Base-by-base conservation (phyloP, 768 basidiomycete species). In the Panaeolus papilionaceus region DNA sequence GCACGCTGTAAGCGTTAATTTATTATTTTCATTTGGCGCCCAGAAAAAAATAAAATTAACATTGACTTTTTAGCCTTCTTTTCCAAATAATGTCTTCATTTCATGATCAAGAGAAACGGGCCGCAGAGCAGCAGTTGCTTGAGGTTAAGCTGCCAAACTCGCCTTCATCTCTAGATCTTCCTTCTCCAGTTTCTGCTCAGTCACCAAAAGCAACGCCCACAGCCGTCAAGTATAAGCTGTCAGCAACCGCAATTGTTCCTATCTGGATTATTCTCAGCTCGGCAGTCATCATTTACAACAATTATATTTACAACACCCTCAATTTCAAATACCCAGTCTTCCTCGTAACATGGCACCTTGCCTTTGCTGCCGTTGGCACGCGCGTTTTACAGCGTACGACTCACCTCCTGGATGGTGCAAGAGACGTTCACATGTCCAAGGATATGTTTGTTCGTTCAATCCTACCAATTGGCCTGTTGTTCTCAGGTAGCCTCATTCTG, bases 241-340 rank as follows among this genome's bases (percentile, higher is more conserved):
- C 92, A 12, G 85, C 92, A 0, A 75, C 88, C 0, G 80, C 85
- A 66, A 93, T 96, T 74, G 94, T 98, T 66, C 96, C 94, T 33
- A 82, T 97, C 66, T 99, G 97, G 97, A 98, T 98, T 74, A 80
- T 88, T 20, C 90, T 97, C 72, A 92, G 90, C 70, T 94, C 95
- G 28, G 77, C 88, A 8, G 96, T 98, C 76, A 98, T 98, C 80
- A 89, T 98, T 67, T 98, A 98, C 88, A 98, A 98, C 87, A 97
- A 95, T 78, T 90, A 90, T 75, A 79, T 94, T 72, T 95, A 93
- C 84, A 93, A 92, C 79, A 86, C 86, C 54, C 88, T 92, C 74
- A 79, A 89, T 68, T 98, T 98, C 84, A 88, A 88, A 74, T 98
- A 83, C 82, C 96, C 96, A 37, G 95, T 98, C 70, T 97, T 96